Base-by-base conservation (phyloP, 1,139 yeast species). In the Scheffersomyces parashehatae region DNA sequence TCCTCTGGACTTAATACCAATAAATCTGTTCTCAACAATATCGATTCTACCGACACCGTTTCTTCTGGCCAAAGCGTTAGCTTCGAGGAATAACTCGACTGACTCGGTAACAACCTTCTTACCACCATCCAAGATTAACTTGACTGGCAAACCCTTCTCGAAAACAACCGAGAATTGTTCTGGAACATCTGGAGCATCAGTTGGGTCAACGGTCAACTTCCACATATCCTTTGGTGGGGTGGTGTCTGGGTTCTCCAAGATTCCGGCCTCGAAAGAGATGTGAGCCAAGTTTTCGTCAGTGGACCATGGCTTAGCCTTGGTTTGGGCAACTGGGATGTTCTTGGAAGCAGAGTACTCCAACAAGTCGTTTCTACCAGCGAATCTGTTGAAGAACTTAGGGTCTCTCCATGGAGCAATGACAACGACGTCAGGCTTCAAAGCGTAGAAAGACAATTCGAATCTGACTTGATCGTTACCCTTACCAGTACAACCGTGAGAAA, bases 141-240 rank as follows among this genome's bases (percentile, higher is more conserved):
- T 90, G 51, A 77, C 79, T 46, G 99, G 99, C 53, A 87, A 70
- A 70, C 99, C 99, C 73, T 88, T 78, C 60, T 81, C 83, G 65
- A 89, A 93, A 49, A 79, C 84, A 51, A 93, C 83, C 28, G 88
- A 73, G 69, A 93, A 83, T 64, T 85, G 85, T 77, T 93, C 98
- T 59, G 98, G 98, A 43, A 76, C 75, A 49, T 88, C 83, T 60
- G 99, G 99, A 44, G 99, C 98, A 63, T 93, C 97, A 43, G 77
- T 68, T 60, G 99, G 98, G 70, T 91, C 99, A 48, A 88, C 90
- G 42, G 97, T 93, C 67, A 93, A 82, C 76, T 93, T 93, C 99
- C 99, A 93, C 99, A 93, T 93, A 70, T 93, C 99, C 77, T 89
- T 91, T 72, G 99, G 99, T 54, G 99, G 99, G 42, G 99, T 93